Evolutionary conservation across 2,329 filamentous ascomycete species (phyloP).

Genomic region (Cryoendolithus antarcticus): DNA sequence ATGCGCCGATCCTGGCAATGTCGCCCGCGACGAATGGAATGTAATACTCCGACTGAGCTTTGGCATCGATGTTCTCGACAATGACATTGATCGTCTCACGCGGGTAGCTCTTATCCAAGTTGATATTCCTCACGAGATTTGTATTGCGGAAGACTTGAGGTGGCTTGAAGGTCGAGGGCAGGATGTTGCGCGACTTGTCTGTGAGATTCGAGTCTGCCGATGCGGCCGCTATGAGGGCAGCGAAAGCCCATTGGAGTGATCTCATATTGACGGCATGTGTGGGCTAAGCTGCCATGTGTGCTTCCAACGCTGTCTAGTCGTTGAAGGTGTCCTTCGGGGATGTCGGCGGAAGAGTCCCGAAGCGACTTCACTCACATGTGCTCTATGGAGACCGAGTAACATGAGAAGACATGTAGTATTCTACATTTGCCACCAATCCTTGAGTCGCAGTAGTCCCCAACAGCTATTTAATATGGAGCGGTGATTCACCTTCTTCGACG

Average conservation of each 20-base stretch:
- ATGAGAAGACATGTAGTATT: too few species aligned
- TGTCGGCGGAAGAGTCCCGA: too few species aligned
- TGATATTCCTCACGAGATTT: conserved; percentile 81
- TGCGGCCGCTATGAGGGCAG: conserved; percentile 44
- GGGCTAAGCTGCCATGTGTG: conserved; percentile 1
- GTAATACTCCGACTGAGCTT: conserved; percentile 81
- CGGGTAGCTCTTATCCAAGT: conserved; percentile 83
- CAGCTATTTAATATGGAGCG: too few species aligned
- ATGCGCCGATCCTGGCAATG: conserved; percentile 64
- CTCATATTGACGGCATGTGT: conserved; percentile 15
- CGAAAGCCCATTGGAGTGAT: conserved; percentile 19
- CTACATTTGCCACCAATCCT: too few species aligned
- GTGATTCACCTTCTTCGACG: too few species aligned
- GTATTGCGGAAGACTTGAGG: conserved; percentile 87
- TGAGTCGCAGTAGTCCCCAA: too few species aligned
- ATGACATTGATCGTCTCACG: conserved; percentile 90
- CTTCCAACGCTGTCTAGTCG: background rate
- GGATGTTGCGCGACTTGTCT: conserved; percentile 37
- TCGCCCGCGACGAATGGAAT: conserved; percentile 69
- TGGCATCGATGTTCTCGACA: conserved; percentile 71
- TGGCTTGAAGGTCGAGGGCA: conserved; percentile 55
- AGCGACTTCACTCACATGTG: too few species aligned
- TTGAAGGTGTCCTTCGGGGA: too few species aligned
- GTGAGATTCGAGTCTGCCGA: conserved; percentile 47
- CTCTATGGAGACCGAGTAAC: too few species aligned